Conservation (phyloP, 2,329 filamentous ascomycete species). For the Aspergillus thermomutatus region DNA sequence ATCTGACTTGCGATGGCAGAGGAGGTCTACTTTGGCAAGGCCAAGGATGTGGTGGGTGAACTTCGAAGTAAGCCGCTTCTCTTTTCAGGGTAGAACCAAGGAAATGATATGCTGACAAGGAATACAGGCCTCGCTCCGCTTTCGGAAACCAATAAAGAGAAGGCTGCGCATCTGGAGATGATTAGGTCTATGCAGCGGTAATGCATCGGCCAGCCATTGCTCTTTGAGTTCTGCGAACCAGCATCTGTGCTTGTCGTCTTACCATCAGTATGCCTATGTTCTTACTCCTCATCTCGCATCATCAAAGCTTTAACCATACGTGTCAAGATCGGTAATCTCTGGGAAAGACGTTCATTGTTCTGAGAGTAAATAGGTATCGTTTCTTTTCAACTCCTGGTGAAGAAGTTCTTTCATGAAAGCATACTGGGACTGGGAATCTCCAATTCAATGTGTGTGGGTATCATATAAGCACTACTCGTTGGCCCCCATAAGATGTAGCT, state of each 20-base stretch:
- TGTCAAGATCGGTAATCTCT: neutral
- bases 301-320: neutral
- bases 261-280: neutral
- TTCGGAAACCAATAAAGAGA: conserved; percentile 79
- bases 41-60: conserved; percentile 96
- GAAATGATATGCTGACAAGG: conserved; percentile 10
- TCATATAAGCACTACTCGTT: conserved; percentile 11
- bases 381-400: neutral
- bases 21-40: conserved; percentile 99
- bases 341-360: neutral
- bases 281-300: neutral
- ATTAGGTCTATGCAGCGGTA: conserved; percentile 60
- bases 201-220: conserved; percentile 1
- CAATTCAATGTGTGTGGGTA: conserved; percentile 13
- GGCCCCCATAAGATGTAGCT: neutral
- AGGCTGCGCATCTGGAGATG: conserved; percentile 83
- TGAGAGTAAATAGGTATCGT: neutral
- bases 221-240: neutral
- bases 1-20: conserved; percentile 44
- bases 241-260: neutral
- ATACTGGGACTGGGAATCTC: neutral
- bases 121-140: conserved; percentile 64
- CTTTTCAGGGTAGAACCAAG: neutral
- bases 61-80: conserved; percentile 64
- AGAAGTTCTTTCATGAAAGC: neutral